phyloP scores from a whole-genome alignment of 768 basidiomycete genomes.

The Russula brevipes region DNA sequence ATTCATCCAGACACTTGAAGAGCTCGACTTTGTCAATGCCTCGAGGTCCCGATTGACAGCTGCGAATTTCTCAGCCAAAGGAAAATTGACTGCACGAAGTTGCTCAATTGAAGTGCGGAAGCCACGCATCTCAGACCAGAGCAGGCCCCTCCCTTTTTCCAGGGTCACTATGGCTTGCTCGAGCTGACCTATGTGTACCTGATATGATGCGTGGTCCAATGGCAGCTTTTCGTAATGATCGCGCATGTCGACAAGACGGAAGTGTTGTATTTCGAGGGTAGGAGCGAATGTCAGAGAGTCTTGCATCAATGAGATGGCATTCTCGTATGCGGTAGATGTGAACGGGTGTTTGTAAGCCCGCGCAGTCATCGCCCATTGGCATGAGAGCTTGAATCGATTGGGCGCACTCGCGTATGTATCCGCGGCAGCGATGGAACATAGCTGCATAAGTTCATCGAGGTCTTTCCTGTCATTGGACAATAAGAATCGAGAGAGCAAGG shows the following conservation, averaged over 20 bases:
- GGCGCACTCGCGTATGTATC: not conserved
- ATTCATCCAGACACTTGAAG: no score
- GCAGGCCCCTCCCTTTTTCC: not conserved
- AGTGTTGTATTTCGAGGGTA: no score
- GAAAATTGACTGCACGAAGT: no score
- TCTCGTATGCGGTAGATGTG: not conserved
- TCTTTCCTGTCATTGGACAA: no score
- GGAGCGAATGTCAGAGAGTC: no score
- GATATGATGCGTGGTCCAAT: not conserved
- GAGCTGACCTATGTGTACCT: not conserved
- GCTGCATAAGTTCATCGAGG: not conserved
- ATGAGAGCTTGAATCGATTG: not conserved
- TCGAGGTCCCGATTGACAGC: no score
- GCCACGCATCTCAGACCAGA: no score
- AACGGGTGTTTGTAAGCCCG: not conserved
- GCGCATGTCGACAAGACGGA: no score
- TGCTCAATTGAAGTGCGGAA: no score
- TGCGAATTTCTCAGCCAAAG: no score
- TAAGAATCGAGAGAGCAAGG: not conserved
- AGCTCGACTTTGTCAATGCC: no score
- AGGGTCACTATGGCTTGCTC: not conserved
- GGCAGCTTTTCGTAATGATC: no score
- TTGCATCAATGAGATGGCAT: not conserved
- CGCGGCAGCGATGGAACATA: not conserved
- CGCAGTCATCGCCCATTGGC: not conserved